Evolutionary conservation across 441 rosid species (phyloP).

Genomic region (Francoa sonchifolia): DNA sequence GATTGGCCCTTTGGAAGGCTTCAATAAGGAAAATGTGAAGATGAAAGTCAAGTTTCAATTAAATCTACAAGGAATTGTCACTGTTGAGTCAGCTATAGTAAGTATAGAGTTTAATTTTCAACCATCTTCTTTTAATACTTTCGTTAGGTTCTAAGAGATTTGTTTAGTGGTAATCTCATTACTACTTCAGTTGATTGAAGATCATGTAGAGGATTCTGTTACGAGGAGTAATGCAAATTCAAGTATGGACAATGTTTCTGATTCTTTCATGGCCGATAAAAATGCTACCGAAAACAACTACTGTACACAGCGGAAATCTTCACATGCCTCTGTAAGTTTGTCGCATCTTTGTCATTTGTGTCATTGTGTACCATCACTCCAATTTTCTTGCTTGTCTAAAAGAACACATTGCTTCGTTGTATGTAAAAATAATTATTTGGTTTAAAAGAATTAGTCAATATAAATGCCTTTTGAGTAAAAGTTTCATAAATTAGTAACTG

Average conservation of each 20-base stretch:
- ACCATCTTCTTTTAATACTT: not conserved
- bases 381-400: not conserved
- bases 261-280: constrained; percentile 20
- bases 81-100: constrained; percentile 46
- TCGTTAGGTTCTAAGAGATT: constrained; percentile 1
- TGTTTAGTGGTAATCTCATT: constrained; percentile 7
- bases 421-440: too few species aligned
- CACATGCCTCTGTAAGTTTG: constrained; percentile 29
- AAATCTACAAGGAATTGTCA: constrained; percentile 51
- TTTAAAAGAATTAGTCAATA: too few species aligned
- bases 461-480: too few species aligned
- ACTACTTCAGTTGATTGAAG: constrained; percentile 31
- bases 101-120: constrained; percentile 14
- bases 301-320: constrained; percentile 11
- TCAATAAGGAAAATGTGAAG: constrained; percentile 29
- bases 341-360: not conserved
- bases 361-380: not conserved
- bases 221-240: constrained; percentile 8
- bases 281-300: constrained; percentile 18
- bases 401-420: too few species aligned
- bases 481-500: too few species aligned
- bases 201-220: constrained; percentile 17
- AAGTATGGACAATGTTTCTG: constrained; percentile 16
- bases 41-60: constrained; percentile 50
- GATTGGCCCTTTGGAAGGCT: constrained; percentile 48